phyloP scores from a whole-genome alignment of 257 asterid species.

The Solanum stenotomum region DNA sequence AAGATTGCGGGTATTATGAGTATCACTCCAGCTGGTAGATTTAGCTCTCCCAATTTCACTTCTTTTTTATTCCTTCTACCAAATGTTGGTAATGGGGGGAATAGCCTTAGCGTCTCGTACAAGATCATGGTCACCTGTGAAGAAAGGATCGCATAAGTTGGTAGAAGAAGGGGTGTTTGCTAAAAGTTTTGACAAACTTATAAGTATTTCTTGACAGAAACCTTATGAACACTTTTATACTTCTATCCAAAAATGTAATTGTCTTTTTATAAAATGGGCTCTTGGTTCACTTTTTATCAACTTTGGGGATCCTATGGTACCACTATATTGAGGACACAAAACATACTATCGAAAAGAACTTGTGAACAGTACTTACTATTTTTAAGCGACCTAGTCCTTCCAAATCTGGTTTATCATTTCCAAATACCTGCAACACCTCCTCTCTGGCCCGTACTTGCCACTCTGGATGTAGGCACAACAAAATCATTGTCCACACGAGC shows the following conservation, averaged over 20 bases:
- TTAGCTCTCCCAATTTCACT: conserved; percentile 5
- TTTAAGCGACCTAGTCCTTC: conserved; percentile 21
- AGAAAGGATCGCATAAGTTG: background rate
- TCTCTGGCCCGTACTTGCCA: conserved; percentile 33
- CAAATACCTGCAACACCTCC: conserved; percentile 25
- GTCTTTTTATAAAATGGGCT: too few relatives aligned
- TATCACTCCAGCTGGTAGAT: conserved; percentile 9
- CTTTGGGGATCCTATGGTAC: too few relatives aligned
- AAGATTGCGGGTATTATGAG: conserved; percentile 8
- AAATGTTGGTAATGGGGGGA: conserved; percentile 11
- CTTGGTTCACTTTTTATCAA: too few relatives aligned
- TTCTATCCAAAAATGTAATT: too few relatives aligned
- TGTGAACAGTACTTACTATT: conserved; percentile 10
- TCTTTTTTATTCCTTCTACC: conserved; percentile 2
- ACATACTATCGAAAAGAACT: background rate
- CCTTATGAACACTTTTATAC: too few relatives aligned
- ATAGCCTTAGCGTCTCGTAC: conserved; percentile 18
- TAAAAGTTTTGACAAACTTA: background rate
- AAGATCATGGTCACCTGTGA: conserved; percentile 9
- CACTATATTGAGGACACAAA: background rate
- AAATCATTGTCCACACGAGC: conserved; percentile 49
- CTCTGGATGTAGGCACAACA: conserved; percentile 1
- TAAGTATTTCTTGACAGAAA: background rate
- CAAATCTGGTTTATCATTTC: conserved; percentile 12
- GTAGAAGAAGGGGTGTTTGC: too few relatives aligned